A percentile compares a stretch with the other conserved stretches of the same genome.
Conservation (phyloP, 1,139 yeast genomes). For the Candida smagusa region DNA sequence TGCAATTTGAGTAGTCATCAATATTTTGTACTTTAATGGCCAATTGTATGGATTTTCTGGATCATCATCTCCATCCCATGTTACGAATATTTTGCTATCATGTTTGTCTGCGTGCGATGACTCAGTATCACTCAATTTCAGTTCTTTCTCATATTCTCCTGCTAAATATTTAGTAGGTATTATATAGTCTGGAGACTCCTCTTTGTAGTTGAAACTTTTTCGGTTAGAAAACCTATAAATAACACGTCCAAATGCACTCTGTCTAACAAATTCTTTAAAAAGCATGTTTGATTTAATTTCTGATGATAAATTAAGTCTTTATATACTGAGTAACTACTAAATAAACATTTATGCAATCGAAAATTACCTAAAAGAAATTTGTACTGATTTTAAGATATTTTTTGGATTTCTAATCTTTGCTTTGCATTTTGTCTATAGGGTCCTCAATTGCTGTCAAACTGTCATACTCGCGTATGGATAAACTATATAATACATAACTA, state of each 20-base stretch:
- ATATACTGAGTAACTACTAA: neutral
- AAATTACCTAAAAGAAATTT: constrained; percentile 10
- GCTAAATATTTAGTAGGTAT: constrained; percentile 28
- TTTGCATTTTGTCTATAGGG: no score
- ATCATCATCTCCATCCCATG: constrained; percentile 51
- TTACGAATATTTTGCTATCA: neutral
- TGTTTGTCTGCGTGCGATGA: no score
- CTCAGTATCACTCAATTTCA: neutral
- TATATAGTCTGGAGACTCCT: constrained; percentile 29
- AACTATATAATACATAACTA: no score
- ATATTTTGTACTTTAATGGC: constrained; percentile 35
- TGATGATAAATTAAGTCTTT: neutral
- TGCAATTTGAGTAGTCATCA: constrained; percentile 39
- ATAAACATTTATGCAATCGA: neutral
- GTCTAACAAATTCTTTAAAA: constrained; percentile 20
- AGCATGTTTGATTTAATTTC: neutral
- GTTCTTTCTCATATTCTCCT: neutral
- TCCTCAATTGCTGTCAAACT: no score
- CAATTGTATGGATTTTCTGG: constrained; percentile 61
- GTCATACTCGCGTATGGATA: no score
- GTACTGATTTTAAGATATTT: no score
- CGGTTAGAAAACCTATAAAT: constrained; percentile 29
- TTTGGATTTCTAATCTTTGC: no score
- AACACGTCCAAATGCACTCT: constrained; percentile 31
- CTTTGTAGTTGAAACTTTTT: constrained; percentile 25